These are phyloP conservation scores for Oidiodendron maius DNA, from an alignment of 495 filamentous ascomycete species.

Conservation along the genomic window DNA sequence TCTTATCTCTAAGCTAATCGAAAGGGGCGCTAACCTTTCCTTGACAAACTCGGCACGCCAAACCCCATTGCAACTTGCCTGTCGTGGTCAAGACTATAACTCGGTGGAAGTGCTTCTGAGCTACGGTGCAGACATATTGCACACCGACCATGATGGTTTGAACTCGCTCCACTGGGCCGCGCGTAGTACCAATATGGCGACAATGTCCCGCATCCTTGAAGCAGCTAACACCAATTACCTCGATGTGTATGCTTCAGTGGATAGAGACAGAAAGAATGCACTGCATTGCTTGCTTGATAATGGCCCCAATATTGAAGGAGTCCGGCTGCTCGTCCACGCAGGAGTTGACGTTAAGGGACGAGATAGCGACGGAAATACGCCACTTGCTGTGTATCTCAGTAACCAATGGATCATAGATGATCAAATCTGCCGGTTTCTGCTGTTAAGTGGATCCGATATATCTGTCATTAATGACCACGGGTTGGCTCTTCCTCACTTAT, in stretches of 20 bases:
- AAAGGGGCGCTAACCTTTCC: too few species aligned
- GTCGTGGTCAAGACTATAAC: too few species aligned
- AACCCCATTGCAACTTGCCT: too few species aligned
- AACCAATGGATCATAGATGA: background rate
- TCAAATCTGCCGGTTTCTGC: conserved; percentile 2
- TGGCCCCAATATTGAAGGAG: background rate
- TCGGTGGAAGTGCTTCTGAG: too few species aligned
- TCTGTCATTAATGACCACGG: conserved; percentile 2
- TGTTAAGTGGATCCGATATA: background rate
- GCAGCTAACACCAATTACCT: background rate
- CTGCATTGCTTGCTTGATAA: background rate
- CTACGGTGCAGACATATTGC: too few species aligned
- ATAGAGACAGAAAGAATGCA: background rate
- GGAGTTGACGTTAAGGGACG: conserved; percentile 2
- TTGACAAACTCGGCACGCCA: too few species aligned
- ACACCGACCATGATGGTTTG: too few species aligned
- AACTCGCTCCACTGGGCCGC: too few species aligned
- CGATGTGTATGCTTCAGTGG: background rate
- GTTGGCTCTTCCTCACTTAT: conserved; percentile 1
- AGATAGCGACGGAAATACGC: conserved; percentile 8
- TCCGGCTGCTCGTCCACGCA: background rate
- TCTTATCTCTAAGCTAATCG: too few species aligned
- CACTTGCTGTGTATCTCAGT: conserved; percentile 5
- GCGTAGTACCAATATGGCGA: too few species aligned
- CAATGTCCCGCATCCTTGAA: background rate